Percentiles rank a stretch among this genome's conserved stretches.
These are phyloP conservation scores for Dryas alaskensis DNA, from an alignment of 306 rosid genomes.

Conservation along the genomic window DNA sequence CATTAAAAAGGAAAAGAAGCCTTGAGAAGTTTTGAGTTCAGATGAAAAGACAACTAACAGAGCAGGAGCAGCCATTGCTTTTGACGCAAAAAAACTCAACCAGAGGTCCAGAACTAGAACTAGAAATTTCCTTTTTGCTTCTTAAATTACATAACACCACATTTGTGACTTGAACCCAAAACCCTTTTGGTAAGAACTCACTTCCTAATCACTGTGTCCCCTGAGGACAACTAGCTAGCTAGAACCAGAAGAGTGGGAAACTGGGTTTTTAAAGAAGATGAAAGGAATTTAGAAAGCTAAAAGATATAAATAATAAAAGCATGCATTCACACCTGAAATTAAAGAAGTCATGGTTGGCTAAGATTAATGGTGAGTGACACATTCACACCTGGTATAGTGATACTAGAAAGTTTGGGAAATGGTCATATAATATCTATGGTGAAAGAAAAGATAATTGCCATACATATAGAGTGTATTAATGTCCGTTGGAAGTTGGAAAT, in stretches of 20 bases:
- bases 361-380: not conserved
- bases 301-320: not conserved
- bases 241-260: conserved; percentile 17
- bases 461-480: not conserved
- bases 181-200: not conserved
- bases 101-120: not conserved
- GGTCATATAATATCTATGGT: not conserved
- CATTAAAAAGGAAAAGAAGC: not conserved
- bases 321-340: not conserved
- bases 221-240: not conserved
- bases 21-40: not conserved
- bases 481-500: not conserved
- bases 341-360: not conserved
- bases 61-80: not conserved
- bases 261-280: conserved; percentile 10
- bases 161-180: not conserved
- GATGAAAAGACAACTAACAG: not conserved
- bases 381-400: not conserved
- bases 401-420: not conserved
- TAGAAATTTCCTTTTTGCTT: not conserved
- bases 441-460: not conserved
- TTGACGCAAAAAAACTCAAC: not conserved
- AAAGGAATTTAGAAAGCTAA: conserved; percentile 1
- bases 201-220: not conserved
- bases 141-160: no score